Evolutionary conservation across 176 grass and related monocot genomes (phyloP).

Genomic region (Carex parvula): DNA sequence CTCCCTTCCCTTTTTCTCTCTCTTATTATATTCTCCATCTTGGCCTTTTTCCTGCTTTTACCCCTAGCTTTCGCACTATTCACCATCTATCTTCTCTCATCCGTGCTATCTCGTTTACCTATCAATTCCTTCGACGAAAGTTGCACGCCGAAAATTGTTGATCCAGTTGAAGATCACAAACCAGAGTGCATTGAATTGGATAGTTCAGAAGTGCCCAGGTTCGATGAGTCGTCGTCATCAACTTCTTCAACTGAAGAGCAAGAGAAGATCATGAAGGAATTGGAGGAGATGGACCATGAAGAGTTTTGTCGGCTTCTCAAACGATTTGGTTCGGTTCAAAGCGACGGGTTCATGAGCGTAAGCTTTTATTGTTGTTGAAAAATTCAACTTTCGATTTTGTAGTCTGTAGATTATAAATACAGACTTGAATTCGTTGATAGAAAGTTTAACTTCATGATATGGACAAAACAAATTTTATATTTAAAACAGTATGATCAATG

Average conservation of each 20-base stretch:
- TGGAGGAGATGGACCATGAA: background rate
- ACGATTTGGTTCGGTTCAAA: background rate
- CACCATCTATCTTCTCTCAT: conserved; percentile 5
- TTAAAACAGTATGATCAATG: too few species aligned
- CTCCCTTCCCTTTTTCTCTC: conserved; percentile 28
- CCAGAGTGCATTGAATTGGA: conserved; percentile 29
- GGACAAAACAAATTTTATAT: background rate
- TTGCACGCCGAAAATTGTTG: background rate
- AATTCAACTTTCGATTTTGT: background rate
- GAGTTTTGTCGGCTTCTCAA: background rate
- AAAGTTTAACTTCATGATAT: background rate
- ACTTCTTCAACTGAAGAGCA: conserved; percentile 1
- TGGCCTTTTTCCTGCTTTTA: conserved; percentile 21
- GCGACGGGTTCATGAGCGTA: conserved; percentile 29
- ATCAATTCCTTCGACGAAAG: background rate
- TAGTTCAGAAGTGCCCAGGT: background rate
- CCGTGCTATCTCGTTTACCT: background rate
- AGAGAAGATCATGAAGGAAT: conserved; percentile 11
- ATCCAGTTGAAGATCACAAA: background rate
- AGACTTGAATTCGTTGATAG: background rate
- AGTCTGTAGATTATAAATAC: background rate
- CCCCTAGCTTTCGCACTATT: conserved; percentile 12
- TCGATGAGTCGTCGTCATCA: conserved; percentile 15
- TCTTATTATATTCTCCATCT: conserved; percentile 27
- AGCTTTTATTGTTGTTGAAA: background rate